Evolutionary conservation across 768 basidiomycete genomes (phyloP).

Genomic region (Tricholoma hemisulphureum): DNA sequence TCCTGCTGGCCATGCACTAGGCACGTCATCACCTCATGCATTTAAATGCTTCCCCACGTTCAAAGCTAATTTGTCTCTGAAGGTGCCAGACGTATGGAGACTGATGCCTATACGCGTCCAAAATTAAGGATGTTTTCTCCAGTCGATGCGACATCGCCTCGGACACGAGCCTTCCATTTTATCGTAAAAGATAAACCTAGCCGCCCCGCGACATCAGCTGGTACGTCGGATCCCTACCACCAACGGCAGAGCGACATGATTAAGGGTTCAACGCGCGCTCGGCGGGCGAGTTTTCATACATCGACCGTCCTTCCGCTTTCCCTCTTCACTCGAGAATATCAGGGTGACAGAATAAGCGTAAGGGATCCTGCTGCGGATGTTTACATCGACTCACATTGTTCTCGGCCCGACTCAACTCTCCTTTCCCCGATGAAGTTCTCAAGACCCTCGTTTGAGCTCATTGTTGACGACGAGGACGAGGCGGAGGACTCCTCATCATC

Average conservation of each 20-base stretch:
- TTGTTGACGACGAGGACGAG: not conserved
- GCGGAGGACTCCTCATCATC: not conserved
- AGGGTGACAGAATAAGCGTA: not conserved
- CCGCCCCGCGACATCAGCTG: not conserved
- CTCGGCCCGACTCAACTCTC: not conserved
- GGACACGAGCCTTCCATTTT: not conserved
- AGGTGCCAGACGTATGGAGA: not conserved
- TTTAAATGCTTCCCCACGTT: not conserved
- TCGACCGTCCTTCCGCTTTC: constrained; percentile 1
- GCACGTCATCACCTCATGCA: constrained; percentile 8
- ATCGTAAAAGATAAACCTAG: not conserved
- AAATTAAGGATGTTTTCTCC: constrained; percentile 5
- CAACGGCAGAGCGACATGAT: not conserved
- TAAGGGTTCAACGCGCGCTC: constrained; percentile 2
- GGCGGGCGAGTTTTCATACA: constrained; percentile 11
- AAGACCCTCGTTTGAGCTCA: not conserved
- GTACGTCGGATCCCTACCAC: not conserved
- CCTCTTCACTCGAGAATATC: constrained; percentile 2
- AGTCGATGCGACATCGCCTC: not conserved
- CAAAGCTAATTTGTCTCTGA: not conserved
- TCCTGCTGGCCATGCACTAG: constrained; percentile 8
- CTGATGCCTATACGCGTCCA: not conserved
- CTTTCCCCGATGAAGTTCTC: not conserved
- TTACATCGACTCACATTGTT: not conserved
- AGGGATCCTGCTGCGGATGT: not conserved